Evolutionary conservation across 2,329 filamentous ascomycete species (phyloP), one percentile per base, ranked within the genome.

Genomic region (Capronia epimyces): DNA sequence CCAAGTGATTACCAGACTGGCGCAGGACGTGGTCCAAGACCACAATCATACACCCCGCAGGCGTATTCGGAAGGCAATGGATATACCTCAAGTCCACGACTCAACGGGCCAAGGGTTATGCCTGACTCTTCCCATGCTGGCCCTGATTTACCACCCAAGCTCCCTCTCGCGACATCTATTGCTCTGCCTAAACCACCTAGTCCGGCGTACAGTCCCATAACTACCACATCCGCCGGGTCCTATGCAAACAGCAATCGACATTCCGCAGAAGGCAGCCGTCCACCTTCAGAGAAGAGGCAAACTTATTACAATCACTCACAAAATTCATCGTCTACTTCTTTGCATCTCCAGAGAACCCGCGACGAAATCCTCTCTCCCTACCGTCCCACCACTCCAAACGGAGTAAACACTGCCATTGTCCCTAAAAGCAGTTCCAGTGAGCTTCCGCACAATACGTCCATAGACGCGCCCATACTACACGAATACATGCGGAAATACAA

Each of bases 401-500:
- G 68, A 45, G 43, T 68, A 34, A 61, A 70, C 53, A 55, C 65
- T 47, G 57, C 65, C 49, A 62, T 69, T 63, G 62, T 71, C 32
- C 52, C 65, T 60, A 60, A 69, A 66, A 67, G 71, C 69, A 64
- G 67, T 69, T 63, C 73, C 54, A 56, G 69, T 57, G 64, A 80
- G 49, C 75, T 73, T 60, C 76, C 70, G 55, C 82, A 65, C 65
- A 84, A 67, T 64, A 75, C 67, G 64, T 79, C 71, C 66, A 84
- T 95, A 34, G 81, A 79, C 2, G 80, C 86, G 0, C 77, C 86
- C 50, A 81, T 85, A 47, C 75, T 98, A 1, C 78, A 84, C 53
- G 78, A 83, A 41, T 86, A 86, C 49, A 80, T 95, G 66, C 74
- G 63, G 59, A 77, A 64, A 53, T 89, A 70, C 70, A 82, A 69